These are phyloP conservation scores for Raphidocelis subcapitata DNA, from an alignment of 139 green algal genomes.

Conservation along the genomic window DNA sequence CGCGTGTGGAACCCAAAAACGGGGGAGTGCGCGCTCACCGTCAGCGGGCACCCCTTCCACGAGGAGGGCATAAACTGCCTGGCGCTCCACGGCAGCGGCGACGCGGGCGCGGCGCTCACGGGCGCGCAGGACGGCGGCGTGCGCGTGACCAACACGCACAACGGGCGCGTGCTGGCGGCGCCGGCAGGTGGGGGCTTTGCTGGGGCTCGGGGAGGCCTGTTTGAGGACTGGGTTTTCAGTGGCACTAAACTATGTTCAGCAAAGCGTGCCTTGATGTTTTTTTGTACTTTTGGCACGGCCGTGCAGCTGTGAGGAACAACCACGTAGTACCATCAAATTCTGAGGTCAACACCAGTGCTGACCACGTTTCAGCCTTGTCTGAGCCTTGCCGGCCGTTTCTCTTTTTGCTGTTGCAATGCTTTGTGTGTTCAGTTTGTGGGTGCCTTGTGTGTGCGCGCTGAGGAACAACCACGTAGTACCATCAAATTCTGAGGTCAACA, in stretches of 20 bases:
- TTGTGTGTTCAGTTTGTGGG: neutral
- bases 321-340: constrained; percentile 30
- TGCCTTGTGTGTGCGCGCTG: neutral
- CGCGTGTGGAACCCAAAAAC: constrained; percentile 85
- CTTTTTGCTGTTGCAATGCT: neutral
- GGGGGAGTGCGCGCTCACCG: constrained; percentile 57
- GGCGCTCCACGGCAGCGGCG: constrained; percentile 49
- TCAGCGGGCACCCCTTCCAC: constrained; percentile 65
- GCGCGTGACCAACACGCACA: constrained; percentile 61
- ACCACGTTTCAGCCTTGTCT: constrained; percentile 19
- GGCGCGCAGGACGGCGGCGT: constrained; percentile 66
- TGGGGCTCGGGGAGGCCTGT: neutral
- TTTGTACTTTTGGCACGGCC: too few species aligned
- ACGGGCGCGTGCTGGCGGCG: constrained; percentile 40
- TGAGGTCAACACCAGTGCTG: neutral
- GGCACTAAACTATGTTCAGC: too few species aligned
- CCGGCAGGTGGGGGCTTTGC: constrained; percentile 29
- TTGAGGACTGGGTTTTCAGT: neutral
- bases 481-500: constrained; percentile 30
- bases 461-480: constrained; percentile 7
- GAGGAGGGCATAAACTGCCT: constrained; percentile 67
- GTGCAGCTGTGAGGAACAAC: neutral
- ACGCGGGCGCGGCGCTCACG: constrained; percentile 42
- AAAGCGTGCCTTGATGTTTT: too few species aligned
- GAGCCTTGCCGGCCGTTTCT: neutral